Base-by-base conservation (phyloP, 495 filamentous ascomycete genomes). In the Penicillium atrosanguineum region DNA sequence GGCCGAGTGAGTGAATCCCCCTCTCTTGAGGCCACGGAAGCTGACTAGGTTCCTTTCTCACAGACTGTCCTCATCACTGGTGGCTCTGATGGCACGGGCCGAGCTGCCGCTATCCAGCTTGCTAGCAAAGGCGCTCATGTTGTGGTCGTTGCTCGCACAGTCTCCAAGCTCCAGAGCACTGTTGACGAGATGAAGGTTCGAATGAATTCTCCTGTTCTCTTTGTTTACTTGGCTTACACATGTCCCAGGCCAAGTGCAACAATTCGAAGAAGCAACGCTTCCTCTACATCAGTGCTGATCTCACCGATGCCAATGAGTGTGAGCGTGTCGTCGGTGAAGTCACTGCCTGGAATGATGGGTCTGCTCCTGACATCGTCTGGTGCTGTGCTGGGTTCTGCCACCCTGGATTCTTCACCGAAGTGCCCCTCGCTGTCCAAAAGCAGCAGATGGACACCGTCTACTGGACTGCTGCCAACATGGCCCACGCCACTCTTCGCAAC, bases 361-460 rank as follows among this genome's bases (percentile, higher is more conserved):
- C 70, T 19, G 70, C 83, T 9, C 90, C 91, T 0, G 92, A 97
- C 62, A 79, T 96, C 50, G 87, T 97, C 40, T 97, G 94, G 92
- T 91, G 89, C 67, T 86, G 89, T 52, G 95, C 94, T 12, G 92
- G 92, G 60, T 78, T 81, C 55, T 83, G 89, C 7, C 75, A 75
- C 37, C 93, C 95, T 0, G 74, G 83, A 6, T 86, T 93, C 61
- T 97, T 95, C 77, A 66, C 89, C 53, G 89, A 96, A 52, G 81
- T 80, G 15, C 71, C 82, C 20, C 63, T 87, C n/a, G 65, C 83
- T 20, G 77, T 76, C 12, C 71, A 93, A 51, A 80, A 85, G 20
- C 71, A 80, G 60, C 91, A 96, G 71, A 95, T 97, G 84, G 87
- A 91, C 65, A 84, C 88, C 39, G 94, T 97, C 65, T 98, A 91